Conservation (phyloP, 75 land plant species). For the Sequoia sempervirens region DNA sequence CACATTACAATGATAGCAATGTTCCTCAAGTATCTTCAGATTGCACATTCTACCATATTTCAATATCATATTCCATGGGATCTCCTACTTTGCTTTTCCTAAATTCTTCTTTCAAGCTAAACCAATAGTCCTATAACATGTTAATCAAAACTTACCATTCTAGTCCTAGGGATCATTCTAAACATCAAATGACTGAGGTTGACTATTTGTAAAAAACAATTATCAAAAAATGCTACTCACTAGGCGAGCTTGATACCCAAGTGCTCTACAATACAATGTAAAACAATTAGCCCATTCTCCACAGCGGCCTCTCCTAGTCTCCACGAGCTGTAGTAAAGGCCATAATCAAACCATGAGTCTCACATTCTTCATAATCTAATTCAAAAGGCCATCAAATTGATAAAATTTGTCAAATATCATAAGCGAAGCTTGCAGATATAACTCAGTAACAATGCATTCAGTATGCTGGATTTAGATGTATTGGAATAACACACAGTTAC, state of each 20-base stretch:
- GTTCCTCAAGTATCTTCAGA: background rate
- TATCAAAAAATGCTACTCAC: slow-evolving; percentile 22
- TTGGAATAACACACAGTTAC: slow-evolving; percentile 33
- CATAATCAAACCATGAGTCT: background rate
- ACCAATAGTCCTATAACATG: background rate
- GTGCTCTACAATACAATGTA: slow-evolving; percentile 89
- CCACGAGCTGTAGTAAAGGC: slow-evolving; percentile 57
- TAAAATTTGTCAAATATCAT: background rate
- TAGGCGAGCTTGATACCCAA: slow-evolving; percentile 90
- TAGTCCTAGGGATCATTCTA: background rate
- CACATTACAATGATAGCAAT: background rate
- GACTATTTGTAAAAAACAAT: background rate
- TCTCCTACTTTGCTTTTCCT: background rate
- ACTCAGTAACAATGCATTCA: background rate
- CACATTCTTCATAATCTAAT: background rate
- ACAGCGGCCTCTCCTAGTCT: slow-evolving; percentile 92
- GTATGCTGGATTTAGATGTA: background rate
- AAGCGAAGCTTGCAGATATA: background rate
- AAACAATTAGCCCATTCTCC: slow-evolving; percentile 99
- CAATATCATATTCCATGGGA: background rate
- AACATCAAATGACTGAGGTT: background rate
- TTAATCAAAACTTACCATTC: background rate
- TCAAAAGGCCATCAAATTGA: background rate
- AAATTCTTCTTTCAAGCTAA: slow-evolving; percentile 2
- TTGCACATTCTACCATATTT: background rate